phyloP scores from a whole-genome alignment of 306 rosid species.

The Herpetospermum pedunculosum region DNA sequence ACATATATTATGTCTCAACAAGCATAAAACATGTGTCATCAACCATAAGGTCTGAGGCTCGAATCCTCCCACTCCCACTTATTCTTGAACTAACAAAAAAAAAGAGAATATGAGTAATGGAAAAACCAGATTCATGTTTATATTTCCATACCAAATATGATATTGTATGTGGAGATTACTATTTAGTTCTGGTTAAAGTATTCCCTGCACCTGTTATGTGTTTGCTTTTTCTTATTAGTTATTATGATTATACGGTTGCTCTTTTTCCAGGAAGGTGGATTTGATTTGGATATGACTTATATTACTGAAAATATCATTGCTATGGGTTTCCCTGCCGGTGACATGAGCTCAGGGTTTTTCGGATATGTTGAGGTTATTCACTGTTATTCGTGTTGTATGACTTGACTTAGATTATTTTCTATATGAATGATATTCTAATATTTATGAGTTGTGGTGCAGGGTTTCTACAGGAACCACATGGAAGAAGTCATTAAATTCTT shows the following conservation, averaged over 20 bases:
- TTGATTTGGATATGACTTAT: conserved; percentile 96
- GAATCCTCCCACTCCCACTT: no score
- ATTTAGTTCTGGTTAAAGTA: background rate
- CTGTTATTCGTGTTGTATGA: conserved; percentile 9
- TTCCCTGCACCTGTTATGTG: background rate
- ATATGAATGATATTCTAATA: conserved; percentile 7
- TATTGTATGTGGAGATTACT: background rate
- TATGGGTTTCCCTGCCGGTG: conserved; percentile 99
- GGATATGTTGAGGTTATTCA: conserved; percentile 85
- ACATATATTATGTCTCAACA: background rate
- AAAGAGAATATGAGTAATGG: background rate
- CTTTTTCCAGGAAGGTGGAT: conserved; percentile 79
- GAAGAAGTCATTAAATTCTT: conserved; percentile 97
- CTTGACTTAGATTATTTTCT: conserved; percentile 5
- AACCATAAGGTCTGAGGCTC: no score
- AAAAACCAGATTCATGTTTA: background rate
- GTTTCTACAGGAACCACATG: conserved; percentile 94
- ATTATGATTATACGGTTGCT: conserved; percentile 4
- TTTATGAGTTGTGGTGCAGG: conserved; percentile 42
- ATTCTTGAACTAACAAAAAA: no score
- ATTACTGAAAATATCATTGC: conserved; percentile 96
- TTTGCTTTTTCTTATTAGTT: conserved; percentile 4
- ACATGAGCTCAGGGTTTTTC: conserved; percentile 97
- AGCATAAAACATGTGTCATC: no score
- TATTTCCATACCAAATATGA: background rate